A percentile compares a stretch with the other conserved stretches of the same genome.
phyloP scores from a whole-genome alignment of 1,284 basidiomycete genomes.

The Trametes versicolor region DNA sequence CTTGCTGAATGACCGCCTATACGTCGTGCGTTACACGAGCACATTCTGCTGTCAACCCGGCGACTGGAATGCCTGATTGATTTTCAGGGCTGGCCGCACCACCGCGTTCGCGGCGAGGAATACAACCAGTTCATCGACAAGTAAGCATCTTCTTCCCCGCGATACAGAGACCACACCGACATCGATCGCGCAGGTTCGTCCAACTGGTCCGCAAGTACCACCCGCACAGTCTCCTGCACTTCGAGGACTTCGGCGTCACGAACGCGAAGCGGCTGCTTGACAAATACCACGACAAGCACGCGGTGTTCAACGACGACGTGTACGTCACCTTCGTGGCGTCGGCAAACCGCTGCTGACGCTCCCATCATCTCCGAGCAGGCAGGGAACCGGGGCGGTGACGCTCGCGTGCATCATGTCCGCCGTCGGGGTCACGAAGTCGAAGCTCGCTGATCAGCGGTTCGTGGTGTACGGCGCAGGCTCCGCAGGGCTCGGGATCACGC shows the following conservation, averaged over 20 bases:
- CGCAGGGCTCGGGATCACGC: constrained; percentile 83
- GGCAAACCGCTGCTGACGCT: constrained; percentile 34
- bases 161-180: neutral
- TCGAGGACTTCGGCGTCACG: constrained; percentile 81
- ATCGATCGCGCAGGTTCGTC: constrained; percentile 49
- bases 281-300: constrained; percentile 70
- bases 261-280: constrained; percentile 81
- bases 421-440: constrained; percentile 75
- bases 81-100: constrained; percentile 69
- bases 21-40: constrained; percentile 57
- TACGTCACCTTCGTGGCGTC: constrained; percentile 36
- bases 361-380: constrained; percentile 53
- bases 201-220: constrained; percentile 55
- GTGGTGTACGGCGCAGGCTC: constrained; percentile 86
- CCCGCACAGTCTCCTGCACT: constrained; percentile 69
- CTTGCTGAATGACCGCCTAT: constrained; percentile 69
- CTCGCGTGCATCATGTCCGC: constrained; percentile 83
- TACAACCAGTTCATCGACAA: constrained; percentile 78
- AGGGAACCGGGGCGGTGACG: constrained; percentile 88
- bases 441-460: constrained; percentile 78
- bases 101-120: constrained; percentile 69
- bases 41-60: neutral
- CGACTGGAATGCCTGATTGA: neutral
- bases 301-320: constrained; percentile 87
- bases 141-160: constrained; percentile 45